Conservation (phyloP, 768 basidiomycete genomes). For the Calocybe indica region DNA sequence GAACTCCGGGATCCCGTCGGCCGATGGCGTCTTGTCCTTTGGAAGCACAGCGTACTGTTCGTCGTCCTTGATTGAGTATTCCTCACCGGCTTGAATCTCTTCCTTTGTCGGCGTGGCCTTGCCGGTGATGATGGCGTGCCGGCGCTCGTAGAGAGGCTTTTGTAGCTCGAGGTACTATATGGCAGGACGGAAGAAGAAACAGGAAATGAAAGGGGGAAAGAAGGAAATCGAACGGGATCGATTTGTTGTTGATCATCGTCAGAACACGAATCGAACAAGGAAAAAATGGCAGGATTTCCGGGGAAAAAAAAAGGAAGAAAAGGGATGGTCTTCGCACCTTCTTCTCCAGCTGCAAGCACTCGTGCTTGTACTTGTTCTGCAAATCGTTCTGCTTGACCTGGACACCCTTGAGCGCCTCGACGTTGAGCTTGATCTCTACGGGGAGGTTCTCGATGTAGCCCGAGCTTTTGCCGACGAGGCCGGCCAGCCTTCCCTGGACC, state of each 20-base stretch:
- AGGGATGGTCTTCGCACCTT: conserved; percentile 51
- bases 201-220: background rate
- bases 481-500: conserved; percentile 83
- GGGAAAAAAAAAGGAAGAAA: conserved; percentile 8
- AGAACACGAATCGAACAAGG: background rate
- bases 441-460: conserved; percentile 93
- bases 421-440: conserved; percentile 68
- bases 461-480: conserved; percentile 84
- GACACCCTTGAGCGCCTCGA: conserved; percentile 92
- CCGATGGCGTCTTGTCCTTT: conserved; percentile 37
- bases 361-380: conserved; percentile 91
- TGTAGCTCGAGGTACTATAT: conserved; percentile 70
- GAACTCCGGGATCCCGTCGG: conserved; percentile 81
- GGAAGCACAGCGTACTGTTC: conserved; percentile 60
- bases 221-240: background rate
- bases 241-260: background rate
- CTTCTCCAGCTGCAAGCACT: conserved; percentile 93
- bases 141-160: conserved; percentile 82
- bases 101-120: conserved; percentile 63
- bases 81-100: conserved; percentile 79
- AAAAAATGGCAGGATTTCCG: conserved; percentile 3
- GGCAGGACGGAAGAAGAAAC: background rate
- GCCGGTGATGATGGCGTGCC: conserved; percentile 80
- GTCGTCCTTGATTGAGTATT: conserved; percentile 70
- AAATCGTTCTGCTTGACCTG: conserved; percentile 89